A percentile compares a stretch with the other conserved stretches of the same genome.
phyloP scores from a whole-genome alignment of 176 grass and related monocot genomes.

The Olyra latifolia region DNA sequence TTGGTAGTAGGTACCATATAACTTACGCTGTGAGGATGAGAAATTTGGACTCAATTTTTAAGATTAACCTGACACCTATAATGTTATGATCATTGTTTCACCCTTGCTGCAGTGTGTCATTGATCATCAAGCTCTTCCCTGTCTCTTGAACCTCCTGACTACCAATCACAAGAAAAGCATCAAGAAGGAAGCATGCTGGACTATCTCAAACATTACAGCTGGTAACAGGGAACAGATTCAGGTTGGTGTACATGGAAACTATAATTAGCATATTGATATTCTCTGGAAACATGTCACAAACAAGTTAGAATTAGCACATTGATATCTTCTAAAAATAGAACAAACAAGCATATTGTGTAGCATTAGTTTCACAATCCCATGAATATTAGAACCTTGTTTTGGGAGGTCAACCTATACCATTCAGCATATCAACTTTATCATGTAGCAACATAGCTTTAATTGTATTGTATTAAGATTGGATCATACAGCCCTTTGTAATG shows the following conservation, averaged over 20 bases:
- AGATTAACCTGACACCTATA: neutral
- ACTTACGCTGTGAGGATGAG: neutral
- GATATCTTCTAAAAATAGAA: neutral
- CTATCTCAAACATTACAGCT: constrained; percentile 95
- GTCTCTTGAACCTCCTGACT: constrained; percentile 77
- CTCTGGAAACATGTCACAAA: neutral
- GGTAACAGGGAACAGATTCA: constrained; percentile 94
- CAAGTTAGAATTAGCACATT: neutral
- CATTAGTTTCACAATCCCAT: neutral
- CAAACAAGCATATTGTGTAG: neutral
- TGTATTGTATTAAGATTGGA: neutral
- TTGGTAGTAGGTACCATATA: neutral
- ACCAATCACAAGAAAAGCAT: constrained; percentile 98
- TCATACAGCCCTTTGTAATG: neutral
- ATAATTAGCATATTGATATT: neutral
- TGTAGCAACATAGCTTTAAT: neutral
- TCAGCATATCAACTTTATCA: neutral
- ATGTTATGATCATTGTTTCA: neutral
- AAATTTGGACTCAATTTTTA: neutral
- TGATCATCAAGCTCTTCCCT: constrained; percentile 80
- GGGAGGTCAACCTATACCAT: neutral
- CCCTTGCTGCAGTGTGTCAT: constrained; percentile 73
- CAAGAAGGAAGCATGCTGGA: constrained; percentile 99
- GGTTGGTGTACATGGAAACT: constrained; percentile 42
- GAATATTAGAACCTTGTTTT: neutral